A percentile compares a stretch with the other conserved stretches of the same genome.
Evolutionary conservation across 2,329 filamentous ascomycete species (phyloP).

Genomic region (Stachybotrys chartarum): DNA sequence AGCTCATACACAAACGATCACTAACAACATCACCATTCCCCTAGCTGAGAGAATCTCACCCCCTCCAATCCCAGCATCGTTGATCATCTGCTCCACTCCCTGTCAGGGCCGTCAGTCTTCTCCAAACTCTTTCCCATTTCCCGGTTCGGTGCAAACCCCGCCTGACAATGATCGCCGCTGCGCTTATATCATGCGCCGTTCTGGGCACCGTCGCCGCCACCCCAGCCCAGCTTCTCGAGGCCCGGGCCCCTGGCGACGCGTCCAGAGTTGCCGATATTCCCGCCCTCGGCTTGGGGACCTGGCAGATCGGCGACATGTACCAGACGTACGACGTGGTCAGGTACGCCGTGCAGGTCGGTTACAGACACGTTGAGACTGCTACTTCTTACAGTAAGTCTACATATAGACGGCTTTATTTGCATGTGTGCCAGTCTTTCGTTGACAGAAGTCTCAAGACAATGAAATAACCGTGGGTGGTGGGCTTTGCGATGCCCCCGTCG

Average conservation of each 20-base stretch:
- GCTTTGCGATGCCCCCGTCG: conserved; percentile 23
- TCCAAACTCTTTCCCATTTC: neutral
- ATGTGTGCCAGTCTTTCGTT: neutral
- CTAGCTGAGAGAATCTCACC: too few species aligned
- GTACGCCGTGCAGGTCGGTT: conserved; percentile 42
- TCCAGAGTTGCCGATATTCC: conserved; percentile 13
- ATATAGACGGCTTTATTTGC: neutral
- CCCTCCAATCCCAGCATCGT: too few species aligned
- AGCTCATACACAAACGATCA: too few species aligned
- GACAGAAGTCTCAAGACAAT: conserved; percentile 25
- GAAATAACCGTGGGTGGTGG: conserved; percentile 41
- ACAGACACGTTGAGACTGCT: conserved; percentile 48
- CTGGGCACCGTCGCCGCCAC: neutral
- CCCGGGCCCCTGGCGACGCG: neutral
- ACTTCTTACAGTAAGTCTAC: conserved; percentile 45
- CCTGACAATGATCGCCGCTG: neutral
- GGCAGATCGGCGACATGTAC: conserved; percentile 26
- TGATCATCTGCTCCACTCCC: too few species aligned
- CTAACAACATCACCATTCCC: too few species aligned
- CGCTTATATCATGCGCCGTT: neutral
- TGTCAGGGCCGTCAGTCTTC: too few species aligned
- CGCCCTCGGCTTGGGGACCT: conserved; percentile 22
- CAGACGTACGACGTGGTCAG: conserved; percentile 39
- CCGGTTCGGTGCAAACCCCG: neutral
- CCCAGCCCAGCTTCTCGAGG: too few species aligned